These are phyloP conservation scores for Blastocladiella emersonii DNA, from an alignment of 371 early-diverging fungal species.

Conservation along the genomic window DNA sequence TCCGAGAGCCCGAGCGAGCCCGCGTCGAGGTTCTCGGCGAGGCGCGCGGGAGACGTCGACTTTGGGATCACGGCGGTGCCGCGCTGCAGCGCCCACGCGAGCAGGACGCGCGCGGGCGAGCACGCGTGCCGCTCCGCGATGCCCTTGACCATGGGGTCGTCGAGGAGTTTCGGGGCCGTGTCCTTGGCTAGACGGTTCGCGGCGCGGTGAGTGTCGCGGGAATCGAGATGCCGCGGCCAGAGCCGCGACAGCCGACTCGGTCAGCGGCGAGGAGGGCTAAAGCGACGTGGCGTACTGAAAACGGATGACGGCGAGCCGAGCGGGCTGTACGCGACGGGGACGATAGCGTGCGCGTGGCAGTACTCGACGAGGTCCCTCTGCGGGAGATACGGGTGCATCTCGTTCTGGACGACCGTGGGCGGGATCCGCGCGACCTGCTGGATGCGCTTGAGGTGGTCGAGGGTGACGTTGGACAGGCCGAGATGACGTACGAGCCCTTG, in stretches of 20 bases:
- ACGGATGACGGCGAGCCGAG: slow-evolving; percentile 42
- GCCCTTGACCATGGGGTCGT: slow-evolving; percentile 21
- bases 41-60: slow-evolving; percentile 36
- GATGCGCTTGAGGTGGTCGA: slow-evolving; percentile 10
- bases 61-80: slow-evolving; percentile 49
- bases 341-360: slow-evolving; percentile 50
- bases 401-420: slow-evolving; percentile 36
- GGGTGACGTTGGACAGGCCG: slow-evolving; percentile 24
- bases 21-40: slow-evolving; percentile 29
- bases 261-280: background rate
- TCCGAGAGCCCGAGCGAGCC: slow-evolving; percentile 29
- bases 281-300: slow-evolving; percentile 2
- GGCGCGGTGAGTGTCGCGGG: no score
- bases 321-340: slow-evolving; percentile 72
- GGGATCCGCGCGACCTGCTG: slow-evolving; percentile 19
- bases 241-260: background rate
- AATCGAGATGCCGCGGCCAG: no score
- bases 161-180: slow-evolving; percentile 7
- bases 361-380: slow-evolving; percentile 55
- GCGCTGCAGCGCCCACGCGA: slow-evolving; percentile 61
- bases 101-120: slow-evolving; percentile 53
- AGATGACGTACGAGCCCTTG: slow-evolving; percentile 13
- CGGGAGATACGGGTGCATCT: slow-evolving; percentile 78
- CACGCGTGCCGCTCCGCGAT: slow-evolving; percentile 54
- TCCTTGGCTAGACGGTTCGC: no score